Base-by-base conservation (phyloP, 495 filamentous ascomycete genomes). In the Penicillium pulvis region DNA sequence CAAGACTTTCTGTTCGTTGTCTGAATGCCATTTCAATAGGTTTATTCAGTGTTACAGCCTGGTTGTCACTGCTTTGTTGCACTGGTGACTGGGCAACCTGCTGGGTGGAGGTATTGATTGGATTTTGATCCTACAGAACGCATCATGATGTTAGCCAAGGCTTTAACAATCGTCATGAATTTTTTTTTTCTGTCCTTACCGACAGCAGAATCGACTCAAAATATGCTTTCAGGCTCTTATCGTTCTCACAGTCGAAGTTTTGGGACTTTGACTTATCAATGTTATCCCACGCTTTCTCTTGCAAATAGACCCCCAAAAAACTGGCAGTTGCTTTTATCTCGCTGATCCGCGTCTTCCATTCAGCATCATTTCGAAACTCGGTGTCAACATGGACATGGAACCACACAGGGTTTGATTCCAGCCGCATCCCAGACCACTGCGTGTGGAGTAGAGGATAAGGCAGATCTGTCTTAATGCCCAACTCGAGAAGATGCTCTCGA, bases 341-440 rank as follows among this genome's bases (percentile, higher is more conserved):
- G 19, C 53, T 14, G 2, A 47, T 49, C n/a, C 33, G 47, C 12
- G 23, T 5, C 14, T 19, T 33, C 48, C 53, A 53, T 55, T 44
- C 33, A 17, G 23, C 44, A 52, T 47, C 51, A 36, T 31, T 23
- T 17, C 31, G 30, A 36, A 53, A 50, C 44, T 57, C 43, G 20
- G 28, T 39, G 36, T 52, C 57, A 0, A 56, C 9, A 31, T 74
- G 67, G 0, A 76, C 71, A n/a, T 64, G 46, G 0, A 45, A 39
- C 70, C 71, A 76, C 0, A 71, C 55, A 0, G 47, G 28, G 16
- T 71, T 51, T 0, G 45, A 42, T 6, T 35, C 16, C 2, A 51
- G 17, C n/a, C 23, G 52, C 59, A 76, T 59, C 20, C 58, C 56
- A 0, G 10, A 16, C 69, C 71, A 73, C 42, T 75, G 75, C 0